Evolutionary conservation across 345 rosid species (phyloP), one percentile per base, ranked within the genome.

Genomic region (Aurinia saxatilis): DNA sequence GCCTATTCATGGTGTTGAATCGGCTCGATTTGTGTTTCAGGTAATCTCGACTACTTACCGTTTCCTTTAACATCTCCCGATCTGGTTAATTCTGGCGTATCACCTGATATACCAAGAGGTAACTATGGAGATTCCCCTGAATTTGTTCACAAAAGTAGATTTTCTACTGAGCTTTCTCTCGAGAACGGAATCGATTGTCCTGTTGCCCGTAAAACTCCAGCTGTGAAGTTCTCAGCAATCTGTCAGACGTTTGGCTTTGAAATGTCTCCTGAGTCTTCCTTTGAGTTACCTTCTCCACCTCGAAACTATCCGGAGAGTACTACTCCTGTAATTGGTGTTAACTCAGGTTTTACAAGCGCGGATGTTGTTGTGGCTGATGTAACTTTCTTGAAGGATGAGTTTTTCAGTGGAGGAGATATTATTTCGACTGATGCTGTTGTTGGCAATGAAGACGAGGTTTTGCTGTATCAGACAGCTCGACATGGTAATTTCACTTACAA

Each of bases 221-320:
- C 75, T 40, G 97, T 89, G 12, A 83, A 87, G 62, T 87, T 87
- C 55, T 87, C 98, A 5, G 63, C 86, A 0, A 64, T 81, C 2
- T 74, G 76, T 70, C 91, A 82, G 73, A 79, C 85, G 15, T 87
- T 85, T 17, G 66, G 66, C 15, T 75, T 52, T 37, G 82, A 80
- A 57, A 52, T 75, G 60, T 78, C 97, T 50, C 90, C 97, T 0
- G 88, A 82, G 52, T 85, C 90, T 55, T 93, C 99, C 21, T 90
- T 93, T 10, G 91, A 85, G 77, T 86, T 93, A 47, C 81, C 78
- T 57, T 84, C 81, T 1, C 74, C 65, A 11, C 69, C 71, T 16
- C 61, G 70, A 17, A 33, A 51, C 17, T 47, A 36, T 0, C 39
- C 41, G 33, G 37, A 73, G 60, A 57, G 16, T 57, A 27, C 49